phyloP scores from a whole-genome alignment of 306 rosid species.

The Medicago ruthenica region DNA sequence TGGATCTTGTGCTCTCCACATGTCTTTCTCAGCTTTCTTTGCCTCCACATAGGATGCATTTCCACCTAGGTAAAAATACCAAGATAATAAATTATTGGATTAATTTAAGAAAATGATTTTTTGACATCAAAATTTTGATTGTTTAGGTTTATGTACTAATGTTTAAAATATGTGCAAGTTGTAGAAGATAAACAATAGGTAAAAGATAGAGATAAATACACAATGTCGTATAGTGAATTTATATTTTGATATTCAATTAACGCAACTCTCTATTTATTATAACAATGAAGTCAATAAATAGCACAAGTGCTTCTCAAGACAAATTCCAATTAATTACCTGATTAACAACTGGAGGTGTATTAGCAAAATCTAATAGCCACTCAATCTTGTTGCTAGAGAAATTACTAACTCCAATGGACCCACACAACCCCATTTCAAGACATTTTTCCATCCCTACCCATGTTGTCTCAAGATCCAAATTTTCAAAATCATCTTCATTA shows the following conservation, averaged over 20 bases:
- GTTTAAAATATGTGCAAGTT: too few relatives aligned
- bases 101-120: too few relatives aligned
- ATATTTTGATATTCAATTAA: too few relatives aligned
- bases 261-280: too few relatives aligned
- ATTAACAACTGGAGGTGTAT: constrained; percentile 74
- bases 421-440: constrained; percentile 76
- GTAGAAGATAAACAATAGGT: too few relatives aligned
- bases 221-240: too few relatives aligned
- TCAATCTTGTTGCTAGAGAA: constrained; percentile 76
- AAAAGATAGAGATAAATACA: too few relatives aligned
- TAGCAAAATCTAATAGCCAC: constrained; percentile 65
- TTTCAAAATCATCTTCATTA: constrained; percentile 77
- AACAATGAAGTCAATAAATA: too few relatives aligned
- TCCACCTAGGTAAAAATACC: constrained; percentile 58
- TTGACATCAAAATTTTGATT: too few relatives aligned
- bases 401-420: constrained; percentile 89
- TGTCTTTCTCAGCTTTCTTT: constrained; percentile 57
- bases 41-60: constrained; percentile 98
- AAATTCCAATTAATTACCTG: constrained; percentile 53
- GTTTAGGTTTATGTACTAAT: too few relatives aligned
- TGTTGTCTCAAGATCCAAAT: constrained; percentile 66
- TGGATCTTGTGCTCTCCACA: constrained; percentile 76
- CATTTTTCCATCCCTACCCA: constrained; percentile 93
- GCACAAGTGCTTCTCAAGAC: background rate
- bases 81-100: background rate